phyloP scores from a whole-genome alignment of 2,329 filamentous ascomycete genomes.

The Talaromyces atroroseus region DNA sequence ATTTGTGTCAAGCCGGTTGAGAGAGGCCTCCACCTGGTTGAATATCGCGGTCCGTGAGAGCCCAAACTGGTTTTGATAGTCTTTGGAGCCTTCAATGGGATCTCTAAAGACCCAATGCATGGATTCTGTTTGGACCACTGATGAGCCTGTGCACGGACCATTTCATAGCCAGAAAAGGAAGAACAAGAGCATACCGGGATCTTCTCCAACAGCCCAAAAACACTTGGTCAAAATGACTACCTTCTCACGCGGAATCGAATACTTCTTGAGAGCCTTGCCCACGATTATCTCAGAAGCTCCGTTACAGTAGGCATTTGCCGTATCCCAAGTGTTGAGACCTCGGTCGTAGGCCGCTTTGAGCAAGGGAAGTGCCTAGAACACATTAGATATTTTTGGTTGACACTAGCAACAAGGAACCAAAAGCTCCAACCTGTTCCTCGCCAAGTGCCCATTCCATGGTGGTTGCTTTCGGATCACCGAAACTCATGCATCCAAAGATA shows the following conservation, averaged over 20 bases:
- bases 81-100: too few relatives aligned
- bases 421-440: too few relatives aligned
- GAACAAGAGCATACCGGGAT: neutral
- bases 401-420: too few relatives aligned
- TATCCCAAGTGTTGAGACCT: conserved; percentile 40
- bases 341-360: conserved; percentile 32
- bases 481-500: too few relatives aligned
- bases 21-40: conserved; percentile 56
- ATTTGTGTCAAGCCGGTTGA: conserved; percentile 46
- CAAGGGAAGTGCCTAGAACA: conserved; percentile 24
- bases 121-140: neutral
- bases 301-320: conserved; percentile 16
- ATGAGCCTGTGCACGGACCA: too few relatives aligned
- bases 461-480: too few relatives aligned
- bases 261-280: conserved; percentile 58
- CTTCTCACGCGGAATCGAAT: conserved; percentile 59
- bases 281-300: neutral
- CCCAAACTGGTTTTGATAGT: conserved; percentile 35
- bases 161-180: too few relatives aligned
- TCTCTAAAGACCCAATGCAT: conserved; percentile 23
- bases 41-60: conserved; percentile 61
- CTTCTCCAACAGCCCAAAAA: conserved; percentile 24
- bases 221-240: conserved; percentile 64
- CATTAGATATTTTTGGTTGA: too few relatives aligned
- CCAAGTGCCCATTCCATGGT: too few relatives aligned